Evolutionary conservation across 495 filamentous ascomycete species (phyloP), one percentile per base, ranked within the genome.

Genomic region (Tuber melanosporum): DNA sequence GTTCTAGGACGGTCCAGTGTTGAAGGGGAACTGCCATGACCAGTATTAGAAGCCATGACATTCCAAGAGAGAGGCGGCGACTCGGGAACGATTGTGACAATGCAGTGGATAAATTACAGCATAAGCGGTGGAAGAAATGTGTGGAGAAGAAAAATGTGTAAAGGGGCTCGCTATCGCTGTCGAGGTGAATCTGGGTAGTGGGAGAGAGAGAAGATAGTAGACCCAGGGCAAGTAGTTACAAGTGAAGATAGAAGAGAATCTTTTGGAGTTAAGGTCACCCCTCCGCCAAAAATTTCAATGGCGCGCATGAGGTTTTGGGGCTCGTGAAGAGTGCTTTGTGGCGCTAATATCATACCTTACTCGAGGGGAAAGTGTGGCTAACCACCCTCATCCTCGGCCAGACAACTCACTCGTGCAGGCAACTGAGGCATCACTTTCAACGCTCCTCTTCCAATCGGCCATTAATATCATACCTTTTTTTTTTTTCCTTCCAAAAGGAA

Each of bases 21-120:
- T 73, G 77, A 76, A 77, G 79, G 76, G 78, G 78, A 80, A 42
- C 78, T 80, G 78, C 78, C 78, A 80, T 80, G 78, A 80, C 78
- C 78, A 76, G 78, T 79, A 80, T 80, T 80, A 74, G 77, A 80
- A 77, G 78, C 78, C 78, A 80, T 80, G 77, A 80, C 78, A 80
- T 80, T 80, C 78, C 78, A 80, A 72, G 62, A 73, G 71, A 45
- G 57, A 72, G 73, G 71, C 77, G 47, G 73, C 72, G 71, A 52
- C 77, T 69, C 72, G 73, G 70, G 43, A 41, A 26, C 57, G 57
- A 66, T 66, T 66, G 26, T 12, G 74, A 71, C n/a, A 71, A 74
- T 70, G 39, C 32, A 66, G 57, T 19, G 6, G 57, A 36, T 12
- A 66, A 36, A 78, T 71, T 69, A 41, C 32, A 71, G 71, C 73